Percentiles rank a stretch among this genome's conserved stretches.
phyloP scores from a whole-genome alignment of 2,329 filamentous ascomycete genomes.

The Botrytis galanthina region DNA sequence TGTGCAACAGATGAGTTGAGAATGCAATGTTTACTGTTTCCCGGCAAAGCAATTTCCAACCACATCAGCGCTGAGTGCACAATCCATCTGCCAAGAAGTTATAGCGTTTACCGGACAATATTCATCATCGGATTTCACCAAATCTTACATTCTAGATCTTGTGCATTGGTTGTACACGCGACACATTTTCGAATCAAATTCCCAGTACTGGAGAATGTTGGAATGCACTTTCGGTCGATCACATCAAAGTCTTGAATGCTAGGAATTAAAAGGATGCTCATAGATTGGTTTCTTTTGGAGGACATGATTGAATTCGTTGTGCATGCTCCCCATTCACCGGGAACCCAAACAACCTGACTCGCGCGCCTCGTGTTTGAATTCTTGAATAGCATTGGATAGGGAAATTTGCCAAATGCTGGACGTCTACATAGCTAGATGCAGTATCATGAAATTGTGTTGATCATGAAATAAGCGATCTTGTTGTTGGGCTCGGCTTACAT shows the following conservation, averaged over 20 bases:
- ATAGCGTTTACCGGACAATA: neutral
- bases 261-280: neutral
- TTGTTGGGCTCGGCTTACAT: neutral
- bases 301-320: neutral
- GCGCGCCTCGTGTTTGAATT: neutral
- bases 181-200: neutral
- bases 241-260: neutral
- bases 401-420: neutral
- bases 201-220: neutral
- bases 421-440: neutral
- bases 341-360: neutral
- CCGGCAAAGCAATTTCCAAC: neutral
- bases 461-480: neutral
- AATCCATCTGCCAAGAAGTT: neutral
- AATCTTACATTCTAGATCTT: conserved; percentile 1
- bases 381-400: neutral
- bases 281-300: neutral
- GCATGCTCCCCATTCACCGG: neutral
- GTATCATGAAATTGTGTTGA: neutral
- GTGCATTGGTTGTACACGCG: conserved; percentile 1
- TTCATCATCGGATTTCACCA: conserved; percentile 1
- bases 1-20: neutral
- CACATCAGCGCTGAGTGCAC: neutral
- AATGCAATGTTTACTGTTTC: neutral
- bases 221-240: neutral